Evolutionary conservation across 2,329 filamentous ascomycete genomes (phyloP).

Genomic region (Aspergillus oerlinghausenensis): DNA sequence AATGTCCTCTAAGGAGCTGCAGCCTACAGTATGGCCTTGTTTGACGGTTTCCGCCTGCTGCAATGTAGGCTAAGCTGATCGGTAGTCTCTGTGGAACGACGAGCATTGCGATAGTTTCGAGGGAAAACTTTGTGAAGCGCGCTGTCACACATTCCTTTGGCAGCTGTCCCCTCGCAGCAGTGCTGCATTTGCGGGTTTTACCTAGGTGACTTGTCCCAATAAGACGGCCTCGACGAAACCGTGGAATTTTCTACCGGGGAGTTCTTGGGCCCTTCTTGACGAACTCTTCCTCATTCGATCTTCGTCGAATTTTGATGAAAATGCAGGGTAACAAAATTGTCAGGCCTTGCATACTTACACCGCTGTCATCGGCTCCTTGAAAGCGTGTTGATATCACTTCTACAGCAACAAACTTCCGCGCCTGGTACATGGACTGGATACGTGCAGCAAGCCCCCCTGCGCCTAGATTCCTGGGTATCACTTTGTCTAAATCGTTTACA

Average conservation of each 20-base stretch:
- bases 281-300: not conserved
- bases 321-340: not conserved
- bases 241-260: not conserved
- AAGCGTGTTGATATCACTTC: not conserved
- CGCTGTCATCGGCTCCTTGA: not conserved
- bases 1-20: not conserved
- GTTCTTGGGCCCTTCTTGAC: not conserved
- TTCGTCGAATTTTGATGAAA: not conserved
- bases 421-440: not conserved
- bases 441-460: not conserved
- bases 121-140: slow-evolving; percentile 6
- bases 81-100: slow-evolving; percentile 14
- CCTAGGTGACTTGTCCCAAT: not conserved
- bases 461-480: not conserved
- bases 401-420: not conserved
- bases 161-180: slow-evolving; percentile 7
- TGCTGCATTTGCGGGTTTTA: slow-evolving; percentile 2
- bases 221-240: not conserved
- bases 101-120: slow-evolving; percentile 7
- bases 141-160: slow-evolving; percentile 17
- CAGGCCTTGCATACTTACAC: not conserved
- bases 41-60: slow-evolving; percentile 19
- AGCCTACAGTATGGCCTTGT: slow-evolving; percentile 3
- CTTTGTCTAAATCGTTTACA: not conserved
- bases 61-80: slow-evolving; percentile 15